Evolutionary conservation across 2,329 filamentous ascomycete species (phyloP), one percentile per base, ranked within the genome.

Genomic region (Massarina eburnea): DNA sequence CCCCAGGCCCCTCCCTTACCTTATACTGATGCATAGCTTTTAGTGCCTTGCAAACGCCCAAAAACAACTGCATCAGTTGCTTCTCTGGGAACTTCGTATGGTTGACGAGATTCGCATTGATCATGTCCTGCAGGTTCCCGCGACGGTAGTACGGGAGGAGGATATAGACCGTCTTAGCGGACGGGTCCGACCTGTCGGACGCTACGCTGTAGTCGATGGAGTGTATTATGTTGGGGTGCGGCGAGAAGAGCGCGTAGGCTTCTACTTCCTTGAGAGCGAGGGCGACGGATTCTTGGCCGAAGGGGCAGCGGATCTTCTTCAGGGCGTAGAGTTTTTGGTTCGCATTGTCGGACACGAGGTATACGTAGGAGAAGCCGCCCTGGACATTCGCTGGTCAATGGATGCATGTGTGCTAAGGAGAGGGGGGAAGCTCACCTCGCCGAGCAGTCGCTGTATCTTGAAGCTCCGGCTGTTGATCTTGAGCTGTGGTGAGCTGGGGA

Each of bases 331-430:
- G 82, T 61, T 92, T 84, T 48, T 89, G 88, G 41, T 84, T 87
- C 43, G 83, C 78, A 38, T 88, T 92, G 71, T 96, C 91, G 78
- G 97, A 89, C 49, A 99, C 94, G 48, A 99, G 88, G 75, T 99
- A 99, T 60, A 99, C 94, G 73, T 97, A 99, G 55, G 91, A 96
- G 78, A 99, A 99, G 64, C 94, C 94, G 68, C 94, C 94, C 87
- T 92, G 24, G 32, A 7, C 21, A 19, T 27, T 14, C 18, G 27
- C 5, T 20, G 19, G 32, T 33, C 30, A 32, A 10, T 18, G 27
- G 39, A 54, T 21, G 43, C 42, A 48, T n/a, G 48, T 33, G 19
- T 40, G 20, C 20, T 39, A 24, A 4, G 29, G 20, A 5, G 21
- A 24, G 29, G 33, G 36, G 39, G 21, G 44, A n/a, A 37, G 38